Conservation (phyloP, 768 basidiomycete species). For the Mycena belliarum region DNA sequence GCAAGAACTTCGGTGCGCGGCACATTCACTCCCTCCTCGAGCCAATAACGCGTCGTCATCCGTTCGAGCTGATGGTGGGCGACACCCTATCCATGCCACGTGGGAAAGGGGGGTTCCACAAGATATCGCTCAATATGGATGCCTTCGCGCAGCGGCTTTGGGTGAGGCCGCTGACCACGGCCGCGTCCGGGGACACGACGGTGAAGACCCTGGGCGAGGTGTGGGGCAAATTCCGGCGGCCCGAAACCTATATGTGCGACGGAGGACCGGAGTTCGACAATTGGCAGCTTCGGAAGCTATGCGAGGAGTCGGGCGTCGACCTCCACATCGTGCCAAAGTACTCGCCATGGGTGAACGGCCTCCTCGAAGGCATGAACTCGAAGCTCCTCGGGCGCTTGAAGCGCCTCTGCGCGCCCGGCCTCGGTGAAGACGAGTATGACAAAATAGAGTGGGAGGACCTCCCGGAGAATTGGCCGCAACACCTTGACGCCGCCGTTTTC, state of each 20-base stretch:
- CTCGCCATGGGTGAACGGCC: conserved; percentile 20
- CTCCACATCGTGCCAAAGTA: conserved; percentile 23
- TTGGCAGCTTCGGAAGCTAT: neutral
- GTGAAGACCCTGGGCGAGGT: neutral
- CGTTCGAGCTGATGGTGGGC: conserved; percentile 6
- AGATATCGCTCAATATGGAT: conserved; percentile 5
- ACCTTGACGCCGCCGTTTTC: conserved; percentile 24
- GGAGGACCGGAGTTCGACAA: neutral
- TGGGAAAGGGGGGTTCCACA: conserved; percentile 7
- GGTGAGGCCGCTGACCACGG: neutral
- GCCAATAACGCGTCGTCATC: conserved; percentile 5
- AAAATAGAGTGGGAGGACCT: conserved; percentile 13
- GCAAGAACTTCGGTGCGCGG: conserved; percentile 12
- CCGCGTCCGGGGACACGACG: neutral
- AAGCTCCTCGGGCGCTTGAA: conserved; percentile 22
- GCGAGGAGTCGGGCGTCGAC: neutral
- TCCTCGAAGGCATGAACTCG: conserved; percentile 30
- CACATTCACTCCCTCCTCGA: conserved; percentile 8
- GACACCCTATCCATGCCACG: conserved; percentile 9
- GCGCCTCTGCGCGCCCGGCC: conserved; percentile 24
- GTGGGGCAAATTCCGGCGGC: neutral
- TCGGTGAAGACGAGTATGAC: conserved; percentile 20
- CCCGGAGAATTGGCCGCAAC: conserved; percentile 26
- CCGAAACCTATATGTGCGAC: conserved; percentile 6
- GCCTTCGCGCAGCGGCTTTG: neutral